phyloP scores from a whole-genome alignment of 2,329 filamentous ascomycete species.

The Dothistroma septosporum region DNA sequence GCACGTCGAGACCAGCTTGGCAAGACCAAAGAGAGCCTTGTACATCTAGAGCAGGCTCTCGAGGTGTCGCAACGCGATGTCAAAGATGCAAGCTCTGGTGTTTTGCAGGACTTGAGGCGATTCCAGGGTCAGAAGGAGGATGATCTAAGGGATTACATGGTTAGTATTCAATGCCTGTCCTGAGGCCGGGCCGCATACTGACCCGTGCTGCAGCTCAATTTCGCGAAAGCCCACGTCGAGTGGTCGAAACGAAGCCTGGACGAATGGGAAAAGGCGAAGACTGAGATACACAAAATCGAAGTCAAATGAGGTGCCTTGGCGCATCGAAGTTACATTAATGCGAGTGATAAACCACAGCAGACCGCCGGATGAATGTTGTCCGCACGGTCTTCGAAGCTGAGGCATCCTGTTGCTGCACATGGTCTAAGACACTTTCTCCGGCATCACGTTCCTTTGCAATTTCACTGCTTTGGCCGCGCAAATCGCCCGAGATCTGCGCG shows the following conservation, averaged over 20 bases:
- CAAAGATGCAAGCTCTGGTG: constrained; percentile 82
- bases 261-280: constrained; percentile 85
- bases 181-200: constrained; percentile 1
- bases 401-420: background rate
- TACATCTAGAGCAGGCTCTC: constrained; percentile 83
- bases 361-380: background rate
- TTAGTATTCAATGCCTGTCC: constrained; percentile 47
- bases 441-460: background rate
- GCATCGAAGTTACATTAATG: constrained; percentile 3
- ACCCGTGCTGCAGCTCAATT: constrained; percentile 63
- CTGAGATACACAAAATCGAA: constrained; percentile 84
- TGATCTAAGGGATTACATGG: constrained; percentile 92
- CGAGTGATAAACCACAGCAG: constrained; percentile 5
- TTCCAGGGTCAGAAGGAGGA: constrained; percentile 97
- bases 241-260: constrained; percentile 90
- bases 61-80: constrained; percentile 87
- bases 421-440: background rate
- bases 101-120: constrained; percentile 82
- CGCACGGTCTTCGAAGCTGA: background rate
- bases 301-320: constrained; percentile 16
- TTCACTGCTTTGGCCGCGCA: background rate
- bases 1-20: constrained; percentile 90
- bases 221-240: constrained; percentile 87
- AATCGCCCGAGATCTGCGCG: background rate
- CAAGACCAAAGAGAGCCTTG: constrained; percentile 86